Evolutionary conservation across 768 basidiomycete genomes (phyloP).

Genomic region (Rhizopogon salebrosus): DNA sequence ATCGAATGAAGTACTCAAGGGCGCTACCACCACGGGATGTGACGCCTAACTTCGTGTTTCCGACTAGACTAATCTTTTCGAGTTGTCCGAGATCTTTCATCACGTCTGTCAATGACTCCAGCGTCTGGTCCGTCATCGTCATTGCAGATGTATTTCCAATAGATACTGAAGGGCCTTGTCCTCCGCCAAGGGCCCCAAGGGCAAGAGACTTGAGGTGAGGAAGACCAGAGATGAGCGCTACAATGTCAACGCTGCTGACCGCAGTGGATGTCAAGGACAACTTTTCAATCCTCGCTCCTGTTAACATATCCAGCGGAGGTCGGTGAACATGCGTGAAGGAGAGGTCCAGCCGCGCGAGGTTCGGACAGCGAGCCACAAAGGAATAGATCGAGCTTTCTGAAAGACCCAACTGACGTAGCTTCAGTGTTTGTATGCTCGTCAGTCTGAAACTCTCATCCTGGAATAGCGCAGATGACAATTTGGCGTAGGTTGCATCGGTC

Average conservation of each 20-base stretch:
- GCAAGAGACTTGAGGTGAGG: constrained; percentile 43
- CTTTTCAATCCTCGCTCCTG: constrained; percentile 35
- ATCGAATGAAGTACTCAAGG: constrained; percentile 40
- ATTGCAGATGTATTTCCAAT: constrained; percentile 44
- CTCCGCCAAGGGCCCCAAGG: constrained; percentile 54
- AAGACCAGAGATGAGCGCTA: constrained; percentile 33
- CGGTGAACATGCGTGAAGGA: constrained; percentile 58
- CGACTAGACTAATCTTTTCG: constrained; percentile 55
- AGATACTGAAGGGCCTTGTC: constrained; percentile 37
- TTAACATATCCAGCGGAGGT: constrained; percentile 23
- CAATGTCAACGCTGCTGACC: constrained; percentile 35
- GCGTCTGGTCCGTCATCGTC: constrained; percentile 50
- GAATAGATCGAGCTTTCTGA: constrained; percentile 43
- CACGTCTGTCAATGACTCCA: constrained; percentile 38
- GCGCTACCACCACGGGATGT: constrained; percentile 28
- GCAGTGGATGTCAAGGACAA: constrained; percentile 57
- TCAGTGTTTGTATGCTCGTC: constrained; percentile 44
- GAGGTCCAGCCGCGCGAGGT: constrained; percentile 50
- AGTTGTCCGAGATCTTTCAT: constrained; percentile 34
- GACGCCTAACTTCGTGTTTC: constrained; percentile 56
- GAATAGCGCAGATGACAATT: constrained; percentile 30
- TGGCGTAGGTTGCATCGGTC: constrained; percentile 54
- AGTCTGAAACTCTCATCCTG: constrained; percentile 25
- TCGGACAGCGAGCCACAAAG: constrained; percentile 43
- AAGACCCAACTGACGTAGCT: constrained; percentile 50